Evolutionary conservation across 306 rosid species (phyloP).

Genomic region (peach (Prunus persica)): Prunus_persica_NCBIv2 NC_034016.1:18093001-18093500

Average conservation of each 20-base stretch:
- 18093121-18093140: constrained; percentile 48
- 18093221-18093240: constrained; percentile 35
- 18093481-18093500: constrained; percentile 43
- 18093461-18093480: constrained; percentile 30
- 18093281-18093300: background rate
- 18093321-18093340: background rate
- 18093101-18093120: constrained; percentile 32
- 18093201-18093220: constrained; percentile 41
- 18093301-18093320: background rate
- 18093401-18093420: constrained; percentile 49
- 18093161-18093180: constrained; percentile 40
- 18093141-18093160: constrained; percentile 51
- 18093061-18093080: constrained; percentile 44
- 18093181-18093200: constrained; percentile 47
- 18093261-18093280: background rate
- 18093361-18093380: constrained; percentile 54
- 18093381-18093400: constrained; percentile 46
- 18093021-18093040: constrained; percentile 33
- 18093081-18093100: constrained; percentile 35
- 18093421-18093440: constrained; percentile 48
- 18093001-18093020: constrained; percentile 54
- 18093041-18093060: constrained; percentile 44
- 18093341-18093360: constrained; percentile 37
- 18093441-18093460: constrained; percentile 44
- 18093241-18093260: constrained; percentile 37